Base-by-base conservation (phyloP, 805 yeast genomes). In the Suhomyces emberorum region DNA sequence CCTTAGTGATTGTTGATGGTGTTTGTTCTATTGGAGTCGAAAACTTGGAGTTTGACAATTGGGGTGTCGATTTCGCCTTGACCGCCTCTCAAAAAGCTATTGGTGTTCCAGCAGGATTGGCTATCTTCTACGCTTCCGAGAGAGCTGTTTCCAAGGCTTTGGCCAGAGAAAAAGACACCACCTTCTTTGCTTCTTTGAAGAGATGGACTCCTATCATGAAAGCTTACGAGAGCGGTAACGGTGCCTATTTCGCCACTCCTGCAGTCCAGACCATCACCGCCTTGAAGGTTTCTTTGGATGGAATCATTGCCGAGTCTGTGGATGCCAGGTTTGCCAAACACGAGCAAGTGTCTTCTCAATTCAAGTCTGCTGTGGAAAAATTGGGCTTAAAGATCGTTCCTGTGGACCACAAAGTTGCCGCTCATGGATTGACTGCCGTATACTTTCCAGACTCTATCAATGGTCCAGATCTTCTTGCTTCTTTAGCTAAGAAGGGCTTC, bases 231-330 rank as follows among this genome's bases (percentile, higher is more conserved):
- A 59, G 76, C 32, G 89, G 89, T 32, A 70, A 74, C 46, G 79
- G 76, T 12, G 85, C 89, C 7, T 93, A 89, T 69, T 91, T 88
- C 57, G 96, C 96, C n/a, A 91, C 97, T 6, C 97, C 96, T n/a
- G 84, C 97, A 0, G 83, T 86, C 30, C 96, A 88, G 65, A 74
- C 84, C 43, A 69, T 91, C 42, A 84, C 84, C 54, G 89, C 96
- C 11, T 73, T 88, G 51, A 79, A 79, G 57, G 83, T 75, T 3
- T 80, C 96, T 4, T 72, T 89, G 46, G 75, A 73, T 38, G 88
- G 85, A 57, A 80, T 88, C 45, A 63, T 87, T 39, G 64, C 73
- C 25, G 68, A 70, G 41, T 30, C 60, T 4, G 63, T 89, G 39
- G 81, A 76, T 41, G 63, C 61, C 37, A 74, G 95, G 57, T 72